phyloP scores from a whole-genome alignment of 352 stramenopile genomes.

The Aphanomyces astaci region DNA sequence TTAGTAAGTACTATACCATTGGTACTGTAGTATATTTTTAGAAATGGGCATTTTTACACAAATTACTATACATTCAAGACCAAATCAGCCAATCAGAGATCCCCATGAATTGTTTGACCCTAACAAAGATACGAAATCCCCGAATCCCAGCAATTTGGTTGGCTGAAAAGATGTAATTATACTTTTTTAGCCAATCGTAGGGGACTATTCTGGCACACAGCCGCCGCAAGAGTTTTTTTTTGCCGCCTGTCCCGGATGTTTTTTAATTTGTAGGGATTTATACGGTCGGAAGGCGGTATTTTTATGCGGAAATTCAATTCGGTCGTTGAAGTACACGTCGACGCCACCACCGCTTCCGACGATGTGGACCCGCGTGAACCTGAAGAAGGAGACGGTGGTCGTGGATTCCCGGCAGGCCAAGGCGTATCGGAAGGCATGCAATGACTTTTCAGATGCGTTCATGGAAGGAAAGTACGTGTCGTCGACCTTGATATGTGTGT shows the following conservation, averaged over 20 bases:
- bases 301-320: constrained; percentile 1
- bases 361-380: constrained; percentile 6
- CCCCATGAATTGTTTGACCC: too few relatives aligned
- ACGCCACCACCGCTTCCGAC: background rate
- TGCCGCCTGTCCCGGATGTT: background rate
- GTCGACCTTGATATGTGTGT: too few relatives aligned
- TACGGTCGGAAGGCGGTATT: background rate
- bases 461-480: constrained; percentile 4
- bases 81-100: too few relatives aligned
- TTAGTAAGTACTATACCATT: too few relatives aligned
- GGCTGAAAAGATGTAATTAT: too few relatives aligned
- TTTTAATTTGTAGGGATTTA: background rate
- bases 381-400: constrained; percentile 4
- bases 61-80: too few relatives aligned
- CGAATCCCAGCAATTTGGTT: too few relatives aligned
- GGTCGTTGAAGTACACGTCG: background rate
- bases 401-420: background rate
- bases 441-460: constrained; percentile 10
- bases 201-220: too few relatives aligned
- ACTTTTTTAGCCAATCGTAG: background rate
- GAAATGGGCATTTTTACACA: too few relatives aligned
- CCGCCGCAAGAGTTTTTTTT: too few relatives aligned
- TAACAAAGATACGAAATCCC: too few relatives aligned
- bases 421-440: background rate
- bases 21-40: too few relatives aligned